Evolutionary conservation across 768 basidiomycete genomes (phyloP).

Genomic region (Xerocomus potaroensis): DNA sequence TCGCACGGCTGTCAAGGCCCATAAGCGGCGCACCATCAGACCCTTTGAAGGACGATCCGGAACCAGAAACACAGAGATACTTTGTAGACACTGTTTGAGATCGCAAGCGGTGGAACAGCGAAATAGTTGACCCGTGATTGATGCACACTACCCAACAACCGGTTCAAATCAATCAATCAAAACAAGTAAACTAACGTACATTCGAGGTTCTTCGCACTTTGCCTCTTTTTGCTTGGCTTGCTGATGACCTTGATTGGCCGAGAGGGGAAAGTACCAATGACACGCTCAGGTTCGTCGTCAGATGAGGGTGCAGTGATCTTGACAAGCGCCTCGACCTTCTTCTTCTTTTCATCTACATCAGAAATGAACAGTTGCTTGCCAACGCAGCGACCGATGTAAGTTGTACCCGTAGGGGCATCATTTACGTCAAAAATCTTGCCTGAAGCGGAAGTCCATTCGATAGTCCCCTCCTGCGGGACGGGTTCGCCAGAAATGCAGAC

Average conservation of each 20-base stretch:
- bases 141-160: constrained; percentile 68
- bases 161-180: constrained; percentile 13
- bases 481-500: constrained; percentile 92
- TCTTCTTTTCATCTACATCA: constrained; percentile 92
- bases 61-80: constrained; percentile 93
- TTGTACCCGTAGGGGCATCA: constrained; percentile 75
- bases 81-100: constrained; percentile 96
- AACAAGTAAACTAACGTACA: constrained; percentile 48
- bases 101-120: constrained; percentile 91
- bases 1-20: constrained; percentile 70
- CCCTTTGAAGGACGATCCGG: constrained; percentile 86
- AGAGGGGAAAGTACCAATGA: constrained; percentile 87
- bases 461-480: constrained; percentile 75
- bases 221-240: constrained; percentile 96
- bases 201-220: constrained; percentile 90
- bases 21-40: constrained; percentile 86
- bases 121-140: constrained; percentile 93
- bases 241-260: constrained; percentile 98
- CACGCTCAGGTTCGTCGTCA: constrained; percentile 75
- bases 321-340: constrained; percentile 91
- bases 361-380: constrained; percentile 95
- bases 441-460: constrained; percentile 83
- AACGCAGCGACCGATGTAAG: constrained; percentile 89
- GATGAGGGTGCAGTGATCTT: constrained; percentile 78
- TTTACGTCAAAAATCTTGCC: constrained; percentile 82